A percentile compares a stretch with the other conserved stretches of the same genome.
Conservation (phyloP, 495 filamentous ascomycete genomes). For the Astrocystis sublimbata region DNA sequence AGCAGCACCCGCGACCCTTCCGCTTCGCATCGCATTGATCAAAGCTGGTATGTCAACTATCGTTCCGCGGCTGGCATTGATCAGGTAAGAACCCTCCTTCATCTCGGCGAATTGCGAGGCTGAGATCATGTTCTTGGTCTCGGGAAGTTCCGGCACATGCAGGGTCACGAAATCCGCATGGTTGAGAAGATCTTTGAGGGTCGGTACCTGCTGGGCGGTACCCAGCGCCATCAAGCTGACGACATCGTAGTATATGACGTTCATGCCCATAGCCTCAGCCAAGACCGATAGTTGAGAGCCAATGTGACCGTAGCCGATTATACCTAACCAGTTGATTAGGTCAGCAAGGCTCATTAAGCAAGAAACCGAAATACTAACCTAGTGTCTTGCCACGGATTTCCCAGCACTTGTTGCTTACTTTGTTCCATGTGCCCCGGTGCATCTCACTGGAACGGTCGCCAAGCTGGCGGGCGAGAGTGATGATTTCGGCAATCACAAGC, state of each 20-base stretch:
- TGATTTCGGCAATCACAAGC: conserved; percentile 91
- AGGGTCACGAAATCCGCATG: conserved; percentile 87
- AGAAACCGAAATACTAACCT: conserved; percentile 49
- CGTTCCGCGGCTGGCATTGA: conserved; percentile 92
- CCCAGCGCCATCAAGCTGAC: conserved; percentile 92
- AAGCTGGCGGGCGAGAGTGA: conserved; percentile 85
- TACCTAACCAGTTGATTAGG: conserved; percentile 51
- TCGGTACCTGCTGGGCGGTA: conserved; percentile 77
- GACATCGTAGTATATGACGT: conserved; percentile 92
- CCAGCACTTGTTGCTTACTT: conserved; percentile 94
- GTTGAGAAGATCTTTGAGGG: conserved; percentile 71
- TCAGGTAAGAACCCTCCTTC: conserved; percentile 89
- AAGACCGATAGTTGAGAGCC: conserved; percentile 95
- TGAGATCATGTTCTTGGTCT: conserved; percentile 90
- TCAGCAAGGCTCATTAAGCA: conserved; percentile 20
- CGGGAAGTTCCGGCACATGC: conserved; percentile 90
- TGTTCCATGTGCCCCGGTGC: conserved; percentile 96
- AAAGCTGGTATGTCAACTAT: conserved; percentile 94
- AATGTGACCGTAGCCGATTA: conserved; percentile 97
- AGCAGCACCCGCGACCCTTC: conserved; percentile 90
- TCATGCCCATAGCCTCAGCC: conserved; percentile 97
- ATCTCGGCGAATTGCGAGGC: conserved; percentile 76
- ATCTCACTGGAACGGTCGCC: conserved; percentile 93
- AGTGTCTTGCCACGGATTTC: conserved; percentile 97
- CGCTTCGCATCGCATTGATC: conserved; percentile 81